Evolutionary conservation across 371 early-diverging fungal genomes (phyloP).

Genomic region (Mortierella sp.): DNA sequence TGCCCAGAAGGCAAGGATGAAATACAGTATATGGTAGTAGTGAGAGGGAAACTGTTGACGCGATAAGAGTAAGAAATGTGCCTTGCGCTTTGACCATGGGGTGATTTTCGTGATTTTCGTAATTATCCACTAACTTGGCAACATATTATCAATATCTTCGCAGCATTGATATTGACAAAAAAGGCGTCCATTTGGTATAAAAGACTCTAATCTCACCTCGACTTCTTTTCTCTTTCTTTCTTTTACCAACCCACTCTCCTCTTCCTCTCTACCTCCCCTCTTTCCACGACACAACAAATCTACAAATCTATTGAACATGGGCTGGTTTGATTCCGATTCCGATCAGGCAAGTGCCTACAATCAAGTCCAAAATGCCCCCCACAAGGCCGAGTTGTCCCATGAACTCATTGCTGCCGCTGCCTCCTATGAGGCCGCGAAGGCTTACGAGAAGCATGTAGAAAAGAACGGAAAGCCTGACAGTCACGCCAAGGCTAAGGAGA

Average conservation of each 20-base stretch:
- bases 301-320: conserved; percentile 14
- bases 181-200: too few species aligned
- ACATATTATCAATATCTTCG: too few species aligned
- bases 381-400: conserved; percentile 59
- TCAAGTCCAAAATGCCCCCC: conserved; percentile 28
- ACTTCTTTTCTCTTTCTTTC: too few species aligned
- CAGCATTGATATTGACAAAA: too few species aligned
- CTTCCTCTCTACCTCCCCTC: background rate
- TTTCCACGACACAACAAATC: background rate
- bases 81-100: too few species aligned
- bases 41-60: too few species aligned
- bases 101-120: too few species aligned
- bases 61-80: too few species aligned
- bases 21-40: too few species aligned
- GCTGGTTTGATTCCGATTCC: conserved; percentile 4
- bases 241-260: background rate
- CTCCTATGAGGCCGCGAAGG: conserved; percentile 68
- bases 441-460: conserved; percentile 50
- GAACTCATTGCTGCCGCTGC: conserved; percentile 74
- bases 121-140: too few species aligned
- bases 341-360: conserved; percentile 56
- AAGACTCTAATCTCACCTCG: too few species aligned
- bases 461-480: conserved; percentile 49
- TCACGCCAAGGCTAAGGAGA: conserved; percentile 63
- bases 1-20: too few species aligned